These are phyloP conservation scores for Ceratocystis destructans DNA, from an alignment of 2,329 filamentous ascomycete species.

Conservation along the genomic window DNA sequence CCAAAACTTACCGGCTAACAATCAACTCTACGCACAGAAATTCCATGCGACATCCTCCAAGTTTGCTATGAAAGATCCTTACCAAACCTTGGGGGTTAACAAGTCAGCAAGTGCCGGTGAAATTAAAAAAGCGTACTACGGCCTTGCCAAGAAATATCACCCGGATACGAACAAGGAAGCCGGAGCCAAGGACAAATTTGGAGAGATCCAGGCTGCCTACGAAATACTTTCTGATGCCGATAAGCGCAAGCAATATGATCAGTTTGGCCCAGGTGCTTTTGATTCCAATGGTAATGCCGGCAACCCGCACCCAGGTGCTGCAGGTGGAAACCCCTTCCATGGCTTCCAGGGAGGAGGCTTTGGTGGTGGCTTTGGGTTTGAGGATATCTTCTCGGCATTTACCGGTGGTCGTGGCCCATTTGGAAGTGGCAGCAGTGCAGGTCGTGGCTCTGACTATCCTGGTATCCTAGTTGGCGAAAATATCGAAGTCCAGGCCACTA, in stretches of 20 bases:
- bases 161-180: slow-evolving; percentile 96
- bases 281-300: slow-evolving; percentile 53
- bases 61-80: slow-evolving; percentile 59
- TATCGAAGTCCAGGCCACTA: slow-evolving; percentile 84
- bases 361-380: slow-evolving; percentile 79
- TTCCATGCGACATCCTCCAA: slow-evolving; percentile 47
- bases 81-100: slow-evolving; percentile 69
- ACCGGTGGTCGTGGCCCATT: slow-evolving; percentile 43
- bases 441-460: slow-evolving; percentile 56
- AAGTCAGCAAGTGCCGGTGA: slow-evolving; percentile 71
- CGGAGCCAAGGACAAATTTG: slow-evolving; percentile 85
- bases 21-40: slow-evolving; percentile 25
- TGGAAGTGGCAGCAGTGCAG: slow-evolving; percentile 39
- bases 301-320: slow-evolving; percentile 27
- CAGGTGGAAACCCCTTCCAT: slow-evolving; percentile 48
- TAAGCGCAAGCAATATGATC: slow-evolving; percentile 85
- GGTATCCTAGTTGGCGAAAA: slow-evolving; percentile 86
- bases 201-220: slow-evolving; percentile 85
- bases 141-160: slow-evolving; percentile 92
- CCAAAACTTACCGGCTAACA: neutral
- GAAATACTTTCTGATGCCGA: slow-evolving; percentile 84
- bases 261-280: slow-evolving; percentile 78
- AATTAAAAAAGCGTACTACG: slow-evolving; percentile 98
- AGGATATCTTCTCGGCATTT: slow-evolving; percentile 88
- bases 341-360: slow-evolving; percentile 53